phyloP scores from a whole-genome alignment of 148 eudicot species.

The Cornus kousa region DNA sequence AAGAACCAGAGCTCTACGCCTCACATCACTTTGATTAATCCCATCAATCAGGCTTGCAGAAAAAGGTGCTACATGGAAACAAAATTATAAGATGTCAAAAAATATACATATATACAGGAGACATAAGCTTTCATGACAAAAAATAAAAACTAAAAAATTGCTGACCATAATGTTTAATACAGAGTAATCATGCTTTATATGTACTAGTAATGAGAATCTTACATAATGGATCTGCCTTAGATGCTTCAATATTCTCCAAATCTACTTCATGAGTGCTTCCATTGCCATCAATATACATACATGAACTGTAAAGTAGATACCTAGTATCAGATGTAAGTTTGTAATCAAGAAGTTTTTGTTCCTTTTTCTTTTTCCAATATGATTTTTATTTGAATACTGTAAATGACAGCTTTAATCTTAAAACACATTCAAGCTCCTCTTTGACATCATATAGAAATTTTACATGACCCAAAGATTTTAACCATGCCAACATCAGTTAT shows the following conservation, averaged over 20 bases:
- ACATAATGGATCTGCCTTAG: constrained; percentile 75
- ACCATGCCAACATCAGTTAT: too few relatives aligned
- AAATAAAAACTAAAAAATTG: background rate
- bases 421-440: background rate
- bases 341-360: background rate
- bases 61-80: constrained; percentile 55
- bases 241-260: constrained; percentile 45
- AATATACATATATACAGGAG: background rate
- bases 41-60: constrained; percentile 79
- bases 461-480: too few relatives aligned
- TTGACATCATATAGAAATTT: background rate
- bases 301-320: constrained; percentile 51
- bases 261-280: constrained; percentile 64
- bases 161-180: background rate
- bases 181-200: background rate
- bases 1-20: constrained; percentile 81
- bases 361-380: background rate
- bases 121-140: background rate
- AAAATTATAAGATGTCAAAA: background rate
- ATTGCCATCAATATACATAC: constrained; percentile 55
- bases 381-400: background rate
- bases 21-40: constrained; percentile 75
- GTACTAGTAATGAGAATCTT: constrained; percentile 30
- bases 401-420: background rate
- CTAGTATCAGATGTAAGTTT: background rate